Conservation (phyloP, 2,329 filamentous ascomycete genomes). For the Cladosporium halotolerans region DNA sequence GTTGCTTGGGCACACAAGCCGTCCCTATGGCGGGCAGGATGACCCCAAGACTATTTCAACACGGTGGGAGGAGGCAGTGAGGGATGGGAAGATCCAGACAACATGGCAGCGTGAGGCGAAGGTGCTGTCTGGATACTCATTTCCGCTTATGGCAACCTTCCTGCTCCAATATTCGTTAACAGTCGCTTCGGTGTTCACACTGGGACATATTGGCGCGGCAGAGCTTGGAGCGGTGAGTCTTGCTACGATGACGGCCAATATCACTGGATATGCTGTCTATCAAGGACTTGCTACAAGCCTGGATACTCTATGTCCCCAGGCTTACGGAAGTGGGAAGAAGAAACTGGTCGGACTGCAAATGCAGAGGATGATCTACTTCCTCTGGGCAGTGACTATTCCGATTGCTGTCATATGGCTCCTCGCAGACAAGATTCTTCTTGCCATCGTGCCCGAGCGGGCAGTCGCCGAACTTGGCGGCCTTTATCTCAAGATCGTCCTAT, state of each 20-base stretch:
- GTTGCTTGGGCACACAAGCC: conserved; percentile 19
- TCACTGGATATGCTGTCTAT: conserved; percentile 41
- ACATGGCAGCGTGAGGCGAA: conserved; percentile 87
- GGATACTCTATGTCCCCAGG: conserved; percentile 86
- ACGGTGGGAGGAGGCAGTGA: conserved; percentile 79
- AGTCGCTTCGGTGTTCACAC: conserved; percentile 40
- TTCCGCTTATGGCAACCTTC: conserved; percentile 39
- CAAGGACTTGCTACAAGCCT: conserved; percentile 71
- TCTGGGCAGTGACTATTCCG: conserved; percentile 65
- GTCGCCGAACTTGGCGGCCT: conserved; percentile 64
- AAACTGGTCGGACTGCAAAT: conserved; percentile 78
- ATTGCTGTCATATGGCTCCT: conserved; percentile 65
- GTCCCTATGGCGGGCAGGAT: conserved; percentile 42
- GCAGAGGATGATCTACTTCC: conserved; percentile 72
- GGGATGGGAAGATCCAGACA: conserved; percentile 72
- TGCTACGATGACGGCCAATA: conserved; percentile 41
- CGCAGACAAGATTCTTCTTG: conserved; percentile 55
- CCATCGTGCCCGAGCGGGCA: conserved; percentile 62
- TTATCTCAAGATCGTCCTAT: conserved; percentile 62
- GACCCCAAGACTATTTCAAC: conserved; percentile 54
- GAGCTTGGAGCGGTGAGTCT: conserved; percentile 42
- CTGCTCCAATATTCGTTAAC: conserved; percentile 42
- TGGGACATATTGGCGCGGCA: conserved; percentile 41
- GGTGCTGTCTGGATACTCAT: conserved; percentile 52
- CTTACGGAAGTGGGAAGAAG: conserved; percentile 83